phyloP scores from a whole-genome alignment of 441 rosid species.

The Erodium chrysanthum region DNA sequence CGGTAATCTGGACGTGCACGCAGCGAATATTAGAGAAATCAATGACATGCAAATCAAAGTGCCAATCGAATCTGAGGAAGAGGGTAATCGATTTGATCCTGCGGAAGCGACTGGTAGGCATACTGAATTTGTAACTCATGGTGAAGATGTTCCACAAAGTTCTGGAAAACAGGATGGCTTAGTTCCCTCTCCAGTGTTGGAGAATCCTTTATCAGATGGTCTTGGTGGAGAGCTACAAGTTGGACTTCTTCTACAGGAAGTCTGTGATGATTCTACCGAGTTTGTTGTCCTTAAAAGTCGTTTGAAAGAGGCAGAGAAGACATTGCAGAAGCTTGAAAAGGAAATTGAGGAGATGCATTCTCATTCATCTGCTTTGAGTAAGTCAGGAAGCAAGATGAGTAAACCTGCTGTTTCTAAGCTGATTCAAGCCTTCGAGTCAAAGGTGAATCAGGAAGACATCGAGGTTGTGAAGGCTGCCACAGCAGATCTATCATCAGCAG shows the following conservation, averaged over 20 bases:
- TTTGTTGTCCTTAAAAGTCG: constrained; percentile 38
- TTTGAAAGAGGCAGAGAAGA: constrained; percentile 47
- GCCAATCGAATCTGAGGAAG: constrained; percentile 23
- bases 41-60: constrained; percentile 25
- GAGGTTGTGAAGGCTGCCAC: constrained; percentile 34
- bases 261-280: constrained; percentile 33
- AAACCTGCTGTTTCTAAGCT: constrained; percentile 62
- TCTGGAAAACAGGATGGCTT: constrained; percentile 22
- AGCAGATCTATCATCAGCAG: constrained; percentile 33
- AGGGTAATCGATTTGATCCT: constrained; percentile 24
- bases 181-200: constrained; percentile 18
- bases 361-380: constrained; percentile 26
- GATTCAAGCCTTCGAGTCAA: constrained; percentile 84
- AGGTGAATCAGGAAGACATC: constrained; percentile 46
- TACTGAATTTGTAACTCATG: constrained; percentile 23
- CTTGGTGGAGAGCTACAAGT: constrained; percentile 13
- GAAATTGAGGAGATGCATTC: constrained; percentile 45
- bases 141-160: constrained; percentile 24
- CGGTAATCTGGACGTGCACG: constrained; percentile 36
- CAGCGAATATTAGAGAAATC: constrained; percentile 34
- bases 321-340: constrained; percentile 52
- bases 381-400: constrained; percentile 34
- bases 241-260: constrained; percentile 29
- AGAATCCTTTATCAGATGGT: constrained; percentile 19
- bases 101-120: constrained; percentile 20